Evolutionary conservation across 116 monocot species (phyloP).

Genomic region (Zostera marina): DNA sequence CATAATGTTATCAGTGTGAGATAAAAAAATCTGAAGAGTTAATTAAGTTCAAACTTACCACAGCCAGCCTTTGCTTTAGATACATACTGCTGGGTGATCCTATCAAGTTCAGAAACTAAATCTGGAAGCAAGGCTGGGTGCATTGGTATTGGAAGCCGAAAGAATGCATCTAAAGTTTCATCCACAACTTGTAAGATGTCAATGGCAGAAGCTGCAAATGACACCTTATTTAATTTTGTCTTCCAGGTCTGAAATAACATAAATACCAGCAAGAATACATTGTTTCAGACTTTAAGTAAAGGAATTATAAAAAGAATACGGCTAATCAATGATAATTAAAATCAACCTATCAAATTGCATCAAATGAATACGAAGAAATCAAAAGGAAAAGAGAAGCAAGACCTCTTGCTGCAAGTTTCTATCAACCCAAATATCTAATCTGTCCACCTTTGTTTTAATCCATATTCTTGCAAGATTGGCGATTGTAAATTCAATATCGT

Average conservation of each 20-base stretch:
- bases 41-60: slow-evolving; percentile 30
- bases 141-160: slow-evolving; percentile 69
- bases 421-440: slow-evolving; percentile 71
- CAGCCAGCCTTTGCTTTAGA: slow-evolving; percentile 70
- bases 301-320: not conserved
- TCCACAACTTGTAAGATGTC: slow-evolving; percentile 65
- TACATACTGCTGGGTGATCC: slow-evolving; percentile 47
- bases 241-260: slow-evolving; percentile 45
- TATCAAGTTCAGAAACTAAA: slow-evolving; percentile 56
- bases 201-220: slow-evolving; percentile 54
- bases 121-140: slow-evolving; percentile 69
- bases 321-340: not conserved
- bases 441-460: slow-evolving; percentile 68
- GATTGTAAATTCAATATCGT: slow-evolving; percentile 66
- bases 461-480: slow-evolving; percentile 65
- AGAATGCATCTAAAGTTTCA: slow-evolving; percentile 82
- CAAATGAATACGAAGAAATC: slow-evolving; percentile 2
- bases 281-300: not conserved
- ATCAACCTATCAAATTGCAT: not conserved
- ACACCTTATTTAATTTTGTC: slow-evolving; percentile 65
- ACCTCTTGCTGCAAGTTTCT: slow-evolving; percentile 89
- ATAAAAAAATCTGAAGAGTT: not conserved
- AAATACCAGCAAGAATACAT: not conserved
- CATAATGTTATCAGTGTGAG: not conserved
- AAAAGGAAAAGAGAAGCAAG: not conserved